Evolutionary conservation across 2,329 filamentous ascomycete genomes (phyloP), one percentile per base, ranked within the genome.

Genomic region (Cladosporium sp.): DNA sequence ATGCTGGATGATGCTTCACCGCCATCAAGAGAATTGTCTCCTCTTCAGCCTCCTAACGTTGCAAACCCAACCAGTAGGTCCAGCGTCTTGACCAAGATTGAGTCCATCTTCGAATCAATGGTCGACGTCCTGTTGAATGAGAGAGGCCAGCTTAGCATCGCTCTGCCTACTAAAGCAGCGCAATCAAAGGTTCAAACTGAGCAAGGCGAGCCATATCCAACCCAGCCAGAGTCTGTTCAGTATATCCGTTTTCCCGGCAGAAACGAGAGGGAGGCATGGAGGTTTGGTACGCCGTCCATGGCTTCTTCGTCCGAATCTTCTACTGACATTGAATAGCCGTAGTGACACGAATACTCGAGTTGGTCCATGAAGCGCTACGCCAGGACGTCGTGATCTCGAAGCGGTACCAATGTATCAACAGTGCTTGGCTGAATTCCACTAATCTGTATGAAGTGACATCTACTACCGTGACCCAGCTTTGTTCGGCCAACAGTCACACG

Each of bases 381-480:
- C 68, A 69, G 2, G 70, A 76, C 38, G 63, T 72, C 15, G 62
- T 75, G 8, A 70, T 82, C 53, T 81, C 80, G 0, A 84, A 84
- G 62, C 73, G 80, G 80, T 80, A 59, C 6, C 32, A 22, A 24
- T 17, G 7, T n/a, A 15, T 13, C 6, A 30, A 24, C 38, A 12
- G n/a, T 5, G 20, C n/a, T 11, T 30, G 29, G 13, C 19, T 40
- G 38, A 38, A 43, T 34, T 15, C 32, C 32, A 49, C 55, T 57
- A 37, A 55, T 56, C 22, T 52, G 24, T 12, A 19, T 3, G 24
- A 54, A 92, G 88, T 54, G 87, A 88, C 61, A 83, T 95, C 3
- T 95, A 85, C 66, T 95, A 95, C 63, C 82, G 88, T 59, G 79
- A 90, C 57, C 81, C 84, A 4, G 77, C 82, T 8, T 71, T 95